Evolutionary conservation across 225 moss, liverwort and hornwort species (phyloP).

Genomic region (Ulota crispa): DNA sequence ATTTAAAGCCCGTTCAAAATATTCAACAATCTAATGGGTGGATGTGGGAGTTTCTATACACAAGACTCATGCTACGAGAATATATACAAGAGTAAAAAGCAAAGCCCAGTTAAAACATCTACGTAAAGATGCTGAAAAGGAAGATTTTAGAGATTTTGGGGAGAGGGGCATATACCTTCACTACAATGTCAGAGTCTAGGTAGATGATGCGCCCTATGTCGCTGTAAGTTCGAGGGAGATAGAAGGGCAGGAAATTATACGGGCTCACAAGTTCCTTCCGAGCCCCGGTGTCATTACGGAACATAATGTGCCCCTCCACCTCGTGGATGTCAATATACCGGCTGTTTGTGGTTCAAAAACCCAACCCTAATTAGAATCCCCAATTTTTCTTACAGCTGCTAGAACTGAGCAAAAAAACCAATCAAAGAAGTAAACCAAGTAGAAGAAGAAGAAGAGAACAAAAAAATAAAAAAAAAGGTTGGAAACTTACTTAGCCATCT

Average conservation of each 20-base stretch:
- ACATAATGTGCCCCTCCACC: slow-evolving; percentile 62
- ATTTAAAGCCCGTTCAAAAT: not conserved
- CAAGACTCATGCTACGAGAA: not conserved
- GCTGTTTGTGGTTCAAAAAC: slow-evolving; percentile 22
- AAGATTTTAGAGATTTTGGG: not conserved
- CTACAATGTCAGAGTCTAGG: slow-evolving; percentile 89
- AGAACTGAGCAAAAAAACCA: too few species aligned
- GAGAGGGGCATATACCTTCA: slow-evolving; percentile 64
- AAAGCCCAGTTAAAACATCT: not conserved
- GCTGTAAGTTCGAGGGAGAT: slow-evolving; percentile 67
- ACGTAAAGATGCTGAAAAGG: not conserved
- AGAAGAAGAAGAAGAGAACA: not conserved
- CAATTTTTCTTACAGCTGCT: too few species aligned
- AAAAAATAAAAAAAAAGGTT: too few species aligned
- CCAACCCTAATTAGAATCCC: not conserved
- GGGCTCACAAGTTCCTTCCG: slow-evolving; percentile 79
- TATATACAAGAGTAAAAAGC: not conserved
- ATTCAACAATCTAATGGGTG: not conserved
- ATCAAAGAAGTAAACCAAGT: not conserved
- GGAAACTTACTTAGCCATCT: slow-evolving; percentile 55
- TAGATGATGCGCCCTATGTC: slow-evolving; percentile 79
- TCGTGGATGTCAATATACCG: slow-evolving; percentile 61
- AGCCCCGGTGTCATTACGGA: slow-evolving; percentile 70
- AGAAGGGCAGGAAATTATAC: slow-evolving; percentile 84
- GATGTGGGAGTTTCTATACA: not conserved